Evolutionary conservation across 441 rosid genomes (phyloP).

Genomic region (Metrosideros polymorpha): DNA sequence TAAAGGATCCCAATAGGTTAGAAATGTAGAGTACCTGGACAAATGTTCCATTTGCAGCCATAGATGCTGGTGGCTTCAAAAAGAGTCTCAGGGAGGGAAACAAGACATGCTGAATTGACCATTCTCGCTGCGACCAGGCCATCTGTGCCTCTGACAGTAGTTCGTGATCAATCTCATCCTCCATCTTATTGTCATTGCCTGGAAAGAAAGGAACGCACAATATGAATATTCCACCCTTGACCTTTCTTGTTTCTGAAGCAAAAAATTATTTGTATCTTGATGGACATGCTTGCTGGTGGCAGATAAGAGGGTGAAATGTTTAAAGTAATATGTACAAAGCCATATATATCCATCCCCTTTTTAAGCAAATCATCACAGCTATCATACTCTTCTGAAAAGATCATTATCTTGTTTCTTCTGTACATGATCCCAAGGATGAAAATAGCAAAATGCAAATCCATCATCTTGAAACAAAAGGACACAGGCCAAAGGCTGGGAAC

Average conservation of each 20-base stretch:
- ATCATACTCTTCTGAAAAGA: neutral
- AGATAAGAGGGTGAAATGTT: neutral
- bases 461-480: neutral
- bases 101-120: constrained; percentile 92
- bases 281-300: neutral
- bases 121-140: constrained; percentile 94
- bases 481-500: neutral
- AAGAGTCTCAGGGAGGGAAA: constrained; percentile 89
- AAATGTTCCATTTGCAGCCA: constrained; percentile 89
- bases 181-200: constrained; percentile 31
- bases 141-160: constrained; percentile 71
- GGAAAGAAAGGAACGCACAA: constrained; percentile 3
- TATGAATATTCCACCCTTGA: neutral
- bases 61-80: constrained; percentile 74
- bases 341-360: neutral
- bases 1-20: neutral
- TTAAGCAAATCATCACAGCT: neutral
- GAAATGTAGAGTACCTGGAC: constrained; percentile 32
- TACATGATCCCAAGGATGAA: neutral
- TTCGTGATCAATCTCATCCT: constrained; percentile 44
- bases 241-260: neutral
- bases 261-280: neutral
- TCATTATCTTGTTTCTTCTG: neutral
- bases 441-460: neutral
- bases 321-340: neutral